A percentile compares a stretch with the other conserved stretches of the same genome.
Evolutionary conservation across 352 stramenopile species (phyloP).

Genomic region (Phytophthora hibernalis): DNA sequence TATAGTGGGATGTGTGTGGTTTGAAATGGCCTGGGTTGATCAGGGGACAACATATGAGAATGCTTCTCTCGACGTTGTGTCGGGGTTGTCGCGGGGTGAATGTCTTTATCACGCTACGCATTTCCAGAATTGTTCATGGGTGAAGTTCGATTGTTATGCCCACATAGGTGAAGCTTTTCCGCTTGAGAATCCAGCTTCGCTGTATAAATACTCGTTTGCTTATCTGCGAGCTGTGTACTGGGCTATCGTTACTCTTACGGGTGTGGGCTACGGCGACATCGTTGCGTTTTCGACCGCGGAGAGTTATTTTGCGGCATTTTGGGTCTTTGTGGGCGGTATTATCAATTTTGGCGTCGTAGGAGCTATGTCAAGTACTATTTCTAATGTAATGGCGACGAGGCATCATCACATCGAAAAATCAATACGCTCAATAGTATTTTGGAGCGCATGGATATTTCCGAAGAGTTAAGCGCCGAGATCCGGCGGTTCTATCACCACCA

Average conservation of each 20-base stretch:
- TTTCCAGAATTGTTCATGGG: slow-evolving; percentile 75
- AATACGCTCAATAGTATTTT: slow-evolving; percentile 77
- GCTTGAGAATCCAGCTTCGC: slow-evolving; percentile 42
- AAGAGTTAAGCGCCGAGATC: slow-evolving; percentile 69
- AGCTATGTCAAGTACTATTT: slow-evolving; percentile 84
- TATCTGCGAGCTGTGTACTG: slow-evolving; percentile 82
- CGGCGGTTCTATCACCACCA: slow-evolving; percentile 84
- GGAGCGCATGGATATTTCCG: slow-evolving; percentile 65
- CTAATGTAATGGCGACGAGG: slow-evolving; percentile 62
- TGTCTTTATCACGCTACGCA: slow-evolving; percentile 65
- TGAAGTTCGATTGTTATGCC: slow-evolving; percentile 74
- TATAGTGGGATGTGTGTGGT: slow-evolving; percentile 71
- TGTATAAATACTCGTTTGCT: slow-evolving; percentile 64
- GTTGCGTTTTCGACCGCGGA: slow-evolving; percentile 78
- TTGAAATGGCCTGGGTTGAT: slow-evolving; percentile 61
- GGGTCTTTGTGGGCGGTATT: slow-evolving; percentile 79
- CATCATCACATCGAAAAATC: slow-evolving; percentile 81
- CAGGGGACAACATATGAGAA: slow-evolving; percentile 4
- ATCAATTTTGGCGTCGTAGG: slow-evolving; percentile 86
- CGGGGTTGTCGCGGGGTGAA: slow-evolving; percentile 20
- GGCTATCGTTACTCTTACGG: slow-evolving; percentile 75
- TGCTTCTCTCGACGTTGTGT: slow-evolving; percentile 1
- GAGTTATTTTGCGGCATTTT: slow-evolving; percentile 74
- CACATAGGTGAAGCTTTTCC: slow-evolving; percentile 61
- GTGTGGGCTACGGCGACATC: slow-evolving; percentile 83